These are phyloP conservation scores for Erodium moschatum DNA, from an alignment of 441 rosid genomes.

Conservation along the genomic window DNA sequence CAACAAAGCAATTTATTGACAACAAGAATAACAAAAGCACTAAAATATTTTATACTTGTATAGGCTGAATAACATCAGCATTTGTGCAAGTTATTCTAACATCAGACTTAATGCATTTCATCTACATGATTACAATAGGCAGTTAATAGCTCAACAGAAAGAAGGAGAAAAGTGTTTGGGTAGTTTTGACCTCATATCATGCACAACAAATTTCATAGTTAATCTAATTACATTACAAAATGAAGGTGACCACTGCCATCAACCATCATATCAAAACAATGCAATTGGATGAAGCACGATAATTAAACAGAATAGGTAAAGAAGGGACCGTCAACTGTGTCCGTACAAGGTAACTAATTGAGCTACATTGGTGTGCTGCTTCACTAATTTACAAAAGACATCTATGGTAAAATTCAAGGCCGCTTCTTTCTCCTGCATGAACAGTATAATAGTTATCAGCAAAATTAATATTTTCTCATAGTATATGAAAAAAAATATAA, in stretches of 20 bases:
- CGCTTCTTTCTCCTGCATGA: constrained; percentile 94
- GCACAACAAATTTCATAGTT: neutral
- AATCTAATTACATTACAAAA: neutral
- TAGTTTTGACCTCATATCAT: neutral
- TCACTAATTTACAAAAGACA: constrained; percentile 96
- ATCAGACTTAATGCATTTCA: neutral
- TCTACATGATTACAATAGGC: neutral
- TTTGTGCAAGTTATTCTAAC: neutral
- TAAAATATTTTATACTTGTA: neutral
- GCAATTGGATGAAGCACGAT: neutral
- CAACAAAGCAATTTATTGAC: neutral
- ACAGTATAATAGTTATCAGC: constrained; percentile 30
- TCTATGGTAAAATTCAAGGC: constrained; percentile 88
- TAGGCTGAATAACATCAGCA: neutral
- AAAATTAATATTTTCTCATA: neutral
- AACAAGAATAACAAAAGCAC: neutral
- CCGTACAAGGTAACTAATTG: constrained; percentile 90
- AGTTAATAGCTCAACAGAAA: neutral
- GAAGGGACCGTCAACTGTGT: constrained; percentile 10
- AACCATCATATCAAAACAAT: constrained; percentile 4
- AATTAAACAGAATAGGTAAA: constrained; percentile 2
- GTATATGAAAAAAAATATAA: constrained; percentile 11
- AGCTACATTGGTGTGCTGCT: constrained; percentile 84
- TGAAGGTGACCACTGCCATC: constrained; percentile 1
- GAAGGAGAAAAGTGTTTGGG: neutral